A percentile compares a stretch with the other conserved stretches of the same genome.
Conservation (phyloP, 1,284 basidiomycete genomes). For the Cutaneotrichosporon sp. region DNA sequence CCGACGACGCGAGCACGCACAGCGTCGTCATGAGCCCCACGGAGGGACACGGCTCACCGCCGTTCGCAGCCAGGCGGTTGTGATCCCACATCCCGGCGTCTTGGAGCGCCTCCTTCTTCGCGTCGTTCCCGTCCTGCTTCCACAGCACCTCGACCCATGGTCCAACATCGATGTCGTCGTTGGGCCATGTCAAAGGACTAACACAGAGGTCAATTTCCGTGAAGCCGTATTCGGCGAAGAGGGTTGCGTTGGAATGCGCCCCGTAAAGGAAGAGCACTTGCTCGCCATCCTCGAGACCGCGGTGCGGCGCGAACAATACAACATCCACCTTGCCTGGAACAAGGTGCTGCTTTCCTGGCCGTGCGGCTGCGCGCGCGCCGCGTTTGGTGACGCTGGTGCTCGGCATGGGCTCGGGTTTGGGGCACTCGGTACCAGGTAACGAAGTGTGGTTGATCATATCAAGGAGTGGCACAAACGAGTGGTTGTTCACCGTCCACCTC, state of each 20-base stretch:
- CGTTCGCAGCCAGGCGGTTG: slow-evolving; percentile 22
- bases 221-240: slow-evolving; percentile 85
- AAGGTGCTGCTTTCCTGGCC: slow-evolving; percentile 53
- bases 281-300: slow-evolving; percentile 56
- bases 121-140: slow-evolving; percentile 24
- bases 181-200: slow-evolving; percentile 18
- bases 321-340: slow-evolving; percentile 55
- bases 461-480: slow-evolving; percentile 77
- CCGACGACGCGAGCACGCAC: slow-evolving; percentile 15
- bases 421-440: slow-evolving; percentile 26
- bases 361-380: slow-evolving; percentile 26
- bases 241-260: slow-evolving; percentile 65
- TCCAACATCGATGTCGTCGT: slow-evolving; percentile 64
- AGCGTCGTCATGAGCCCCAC: slow-evolving; percentile 24
- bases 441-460: slow-evolving; percentile 79
- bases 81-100: slow-evolving; percentile 24
- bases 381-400: slow-evolving; percentile 18
- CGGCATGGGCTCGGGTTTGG: slow-evolving; percentile 31
- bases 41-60: slow-evolving; percentile 23
- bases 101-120: slow-evolving; percentile 22
- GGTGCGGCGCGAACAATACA: slow-evolving; percentile 59
- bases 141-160: slow-evolving; percentile 59
- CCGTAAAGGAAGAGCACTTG: slow-evolving; percentile 77
- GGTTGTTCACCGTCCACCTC: slow-evolving; percentile 59
- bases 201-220: slow-evolving; percentile 54